Percentiles rank a stretch among this genome's conserved stretches.
Evolutionary conservation across 257 asterid species (phyloP).

Genomic region (Solanum acaule): DNA sequence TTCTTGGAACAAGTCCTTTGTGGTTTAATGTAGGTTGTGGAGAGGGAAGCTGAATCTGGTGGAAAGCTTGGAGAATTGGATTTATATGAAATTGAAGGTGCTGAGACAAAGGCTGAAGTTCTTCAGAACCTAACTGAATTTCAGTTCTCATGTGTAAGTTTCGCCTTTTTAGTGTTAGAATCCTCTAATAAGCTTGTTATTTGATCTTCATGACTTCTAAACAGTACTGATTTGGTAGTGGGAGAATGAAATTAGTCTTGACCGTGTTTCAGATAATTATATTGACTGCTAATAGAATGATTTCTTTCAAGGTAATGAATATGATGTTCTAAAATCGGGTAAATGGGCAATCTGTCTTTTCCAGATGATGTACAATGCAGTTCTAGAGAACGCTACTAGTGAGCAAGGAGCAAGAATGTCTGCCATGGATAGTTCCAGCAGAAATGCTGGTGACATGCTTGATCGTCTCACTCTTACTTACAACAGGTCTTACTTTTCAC

Average conservation of each 20-base stretch:
- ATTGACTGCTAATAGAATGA: background rate
- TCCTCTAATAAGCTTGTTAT: background rate
- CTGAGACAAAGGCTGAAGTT: slow-evolving; percentile 86
- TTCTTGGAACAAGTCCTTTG: background rate
- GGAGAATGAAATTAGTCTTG: background rate
- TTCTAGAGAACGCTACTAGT: slow-evolving; percentile 96
- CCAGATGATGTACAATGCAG: slow-evolving; percentile 90
- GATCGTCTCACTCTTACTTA: slow-evolving; percentile 95
- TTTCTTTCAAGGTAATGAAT: background rate
- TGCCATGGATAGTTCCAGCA: slow-evolving; percentile 99
- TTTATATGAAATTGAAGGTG: slow-evolving; percentile 88
- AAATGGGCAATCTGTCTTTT: background rate
- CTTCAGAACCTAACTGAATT: slow-evolving; percentile 95
- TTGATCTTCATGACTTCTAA: background rate
- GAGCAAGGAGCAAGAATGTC: slow-evolving; percentile 99
- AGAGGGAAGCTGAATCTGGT: slow-evolving; percentile 92
- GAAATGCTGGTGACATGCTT: slow-evolving; percentile 99
- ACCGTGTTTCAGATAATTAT: background rate
- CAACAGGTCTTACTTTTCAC: slow-evolving; percentile 57
- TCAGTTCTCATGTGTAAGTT: slow-evolving; percentile 81
- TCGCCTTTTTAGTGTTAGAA: slow-evolving; percentile 1
- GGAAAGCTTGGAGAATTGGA: slow-evolving; percentile 91
- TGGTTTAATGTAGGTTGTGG: slow-evolving; percentile 41
- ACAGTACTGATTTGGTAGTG: background rate
- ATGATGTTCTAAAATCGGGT: background rate